A percentile compares a stretch with the other conserved stretches of the same genome.
Evolutionary conservation across 768 basidiomycete genomes (phyloP).

Genomic region (Phaeotremella skinneri): DNA sequence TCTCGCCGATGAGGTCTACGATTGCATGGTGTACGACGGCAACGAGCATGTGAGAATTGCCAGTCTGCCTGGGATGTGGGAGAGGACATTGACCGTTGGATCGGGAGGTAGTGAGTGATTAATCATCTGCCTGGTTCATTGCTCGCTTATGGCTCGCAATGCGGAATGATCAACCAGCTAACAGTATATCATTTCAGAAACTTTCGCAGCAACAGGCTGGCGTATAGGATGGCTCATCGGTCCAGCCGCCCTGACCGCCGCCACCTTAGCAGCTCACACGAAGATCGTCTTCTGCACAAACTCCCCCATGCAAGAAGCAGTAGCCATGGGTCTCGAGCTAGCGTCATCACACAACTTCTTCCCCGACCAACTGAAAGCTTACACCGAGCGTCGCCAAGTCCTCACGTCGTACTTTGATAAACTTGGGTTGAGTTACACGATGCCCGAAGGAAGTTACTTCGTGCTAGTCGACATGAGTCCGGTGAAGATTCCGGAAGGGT

Average conservation of each 20-base stretch:
- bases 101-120: constrained; percentile 81
- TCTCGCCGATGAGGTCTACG: constrained; percentile 98
- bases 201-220: constrained; percentile 97
- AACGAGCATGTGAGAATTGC: constrained; percentile 90
- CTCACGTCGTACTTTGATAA: constrained; percentile 75
- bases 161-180: constrained; percentile 12
- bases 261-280: constrained; percentile 84
- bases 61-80: constrained; percentile 96
- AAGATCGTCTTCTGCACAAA: constrained; percentile 95
- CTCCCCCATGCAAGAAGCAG: constrained; percentile 91
- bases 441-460: constrained; percentile 90
- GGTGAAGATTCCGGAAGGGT: constrained; percentile 77
- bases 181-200: constrained; percentile 62
- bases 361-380: constrained; percentile 69
- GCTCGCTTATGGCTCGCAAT: not conserved
- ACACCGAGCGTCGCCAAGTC: constrained; percentile 73
- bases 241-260: constrained; percentile 73
- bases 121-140: not conserved
- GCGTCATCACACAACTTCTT: constrained; percentile 72
- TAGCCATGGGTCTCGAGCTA: constrained; percentile 81
- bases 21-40: constrained; percentile 82
- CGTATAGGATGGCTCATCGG: constrained; percentile 95
- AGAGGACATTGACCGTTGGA: constrained; percentile 90
- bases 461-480: constrained; percentile 59
- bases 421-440: constrained; percentile 77